Conservation (phyloP, 2,329 filamentous ascomycete species). For the Keithomyces neogunnii region DNA sequence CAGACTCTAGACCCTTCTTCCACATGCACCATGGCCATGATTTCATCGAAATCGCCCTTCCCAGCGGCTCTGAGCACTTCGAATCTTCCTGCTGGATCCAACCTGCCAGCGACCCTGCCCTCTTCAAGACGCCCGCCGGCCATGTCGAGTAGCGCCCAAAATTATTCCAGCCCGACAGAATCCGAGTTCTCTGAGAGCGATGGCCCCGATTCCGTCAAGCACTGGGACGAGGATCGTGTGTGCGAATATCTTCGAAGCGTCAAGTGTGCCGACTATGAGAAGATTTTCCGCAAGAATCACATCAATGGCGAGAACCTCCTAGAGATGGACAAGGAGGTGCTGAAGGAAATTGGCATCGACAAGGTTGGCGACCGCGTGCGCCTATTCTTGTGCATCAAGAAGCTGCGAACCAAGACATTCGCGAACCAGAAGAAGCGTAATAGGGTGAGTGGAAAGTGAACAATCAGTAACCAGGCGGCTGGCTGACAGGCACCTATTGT, state of each 20-base stretch:
- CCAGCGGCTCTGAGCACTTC: slow-evolving; percentile 42
- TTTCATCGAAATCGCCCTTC: slow-evolving; percentile 67
- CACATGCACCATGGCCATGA: slow-evolving; percentile 56
- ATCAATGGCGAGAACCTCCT: slow-evolving; percentile 96
- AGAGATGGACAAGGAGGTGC: slow-evolving; percentile 91
- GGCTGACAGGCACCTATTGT: slow-evolving; percentile 1
- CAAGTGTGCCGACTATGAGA: slow-evolving; percentile 89
- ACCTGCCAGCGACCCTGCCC: slow-evolving; percentile 39
- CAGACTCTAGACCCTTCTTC: not conserved
- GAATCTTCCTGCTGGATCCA: slow-evolving; percentile 34
- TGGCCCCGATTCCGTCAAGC: slow-evolving; percentile 65
- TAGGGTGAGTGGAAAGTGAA: slow-evolving; percentile 50
- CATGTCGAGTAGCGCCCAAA: slow-evolving; percentile 41
- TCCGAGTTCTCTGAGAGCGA: slow-evolving; percentile 87
- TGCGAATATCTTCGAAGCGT: slow-evolving; percentile 86
- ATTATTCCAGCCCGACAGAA: slow-evolving; percentile 76
- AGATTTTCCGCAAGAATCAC: slow-evolving; percentile 82
- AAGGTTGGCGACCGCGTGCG: slow-evolving; percentile 95
- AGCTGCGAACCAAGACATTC: slow-evolving; percentile 67
- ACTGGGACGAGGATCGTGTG: slow-evolving; percentile 87
- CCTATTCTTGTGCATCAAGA: slow-evolving; percentile 78
- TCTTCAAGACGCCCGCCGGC: slow-evolving; percentile 44
- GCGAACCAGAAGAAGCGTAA: slow-evolving; percentile 76
- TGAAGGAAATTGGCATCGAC: slow-evolving; percentile 97
- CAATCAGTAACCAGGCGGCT: not conserved